These are phyloP conservation scores for Pichia sp. DNA, from an alignment of 1,139 yeast species.

Conservation along the genomic window DNA sequence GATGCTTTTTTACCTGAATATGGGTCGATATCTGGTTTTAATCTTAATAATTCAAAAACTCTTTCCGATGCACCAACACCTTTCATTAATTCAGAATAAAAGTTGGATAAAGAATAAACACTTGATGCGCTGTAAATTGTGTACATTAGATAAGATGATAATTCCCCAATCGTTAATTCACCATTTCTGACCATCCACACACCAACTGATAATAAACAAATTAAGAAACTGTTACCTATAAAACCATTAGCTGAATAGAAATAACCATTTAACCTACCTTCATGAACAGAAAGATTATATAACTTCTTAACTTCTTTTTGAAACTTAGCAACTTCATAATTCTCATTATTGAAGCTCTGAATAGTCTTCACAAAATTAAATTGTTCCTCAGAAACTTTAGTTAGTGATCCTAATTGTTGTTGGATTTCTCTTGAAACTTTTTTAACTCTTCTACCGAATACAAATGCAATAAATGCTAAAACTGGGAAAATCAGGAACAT, in stretches of 20 bases:
- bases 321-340: constrained; percentile 29
- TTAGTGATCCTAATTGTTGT: constrained; percentile 47
- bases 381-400: constrained; percentile 56
- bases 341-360: constrained; percentile 51
- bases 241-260: constrained; percentile 49
- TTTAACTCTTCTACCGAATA: constrained; percentile 49
- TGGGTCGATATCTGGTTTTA: constrained; percentile 44
- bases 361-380: constrained; percentile 50
- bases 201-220: constrained; percentile 47
- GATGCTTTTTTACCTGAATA: constrained; percentile 33
- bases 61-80: constrained; percentile 59
- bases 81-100: constrained; percentile 56
- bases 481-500: constrained; percentile 54
- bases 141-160: constrained; percentile 56
- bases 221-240: constrained; percentile 45
- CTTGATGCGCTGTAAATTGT: constrained; percentile 56
- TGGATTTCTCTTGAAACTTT: constrained; percentile 45
- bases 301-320: constrained; percentile 43
- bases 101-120: constrained; percentile 52
- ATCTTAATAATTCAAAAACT: constrained; percentile 46
- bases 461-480: constrained; percentile 42
- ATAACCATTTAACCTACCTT: constrained; percentile 47
- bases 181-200: constrained; percentile 45
- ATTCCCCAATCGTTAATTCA: constrained; percentile 48
- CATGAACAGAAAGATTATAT: constrained; percentile 41